These are phyloP conservation scores for Pseudophaeomoniella oleicola DNA, from an alignment of 2,329 filamentous ascomycete genomes.

Conservation along the genomic window DNA sequence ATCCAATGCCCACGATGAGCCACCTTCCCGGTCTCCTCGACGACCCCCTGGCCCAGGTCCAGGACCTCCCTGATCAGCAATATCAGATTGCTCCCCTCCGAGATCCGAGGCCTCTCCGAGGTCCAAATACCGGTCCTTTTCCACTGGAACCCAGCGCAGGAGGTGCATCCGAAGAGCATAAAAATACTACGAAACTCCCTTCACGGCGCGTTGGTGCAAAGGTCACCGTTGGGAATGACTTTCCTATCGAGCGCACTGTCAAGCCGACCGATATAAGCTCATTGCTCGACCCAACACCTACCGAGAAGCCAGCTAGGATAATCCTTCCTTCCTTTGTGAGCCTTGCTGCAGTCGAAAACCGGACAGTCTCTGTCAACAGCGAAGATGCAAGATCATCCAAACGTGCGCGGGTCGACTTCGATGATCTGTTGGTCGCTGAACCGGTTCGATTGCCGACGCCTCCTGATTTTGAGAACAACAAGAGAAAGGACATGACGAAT, in stretches of 20 bases:
- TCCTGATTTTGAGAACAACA: conserved; percentile 24
- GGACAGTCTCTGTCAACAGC: conserved; percentile 6
- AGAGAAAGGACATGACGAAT: conserved; percentile 27
- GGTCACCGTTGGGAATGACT: conserved; percentile 4
- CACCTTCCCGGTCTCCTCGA: conserved; percentile 20
- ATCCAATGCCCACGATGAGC: too few species aligned
- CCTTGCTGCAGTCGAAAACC: conserved; percentile 28
- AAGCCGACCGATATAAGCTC: conserved; percentile 16
- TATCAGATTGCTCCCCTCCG: conserved; percentile 33
- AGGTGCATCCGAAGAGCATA: conserved; percentile 13
- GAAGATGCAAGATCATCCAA: conserved; percentile 19
- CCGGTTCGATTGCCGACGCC: conserved; percentile 33
- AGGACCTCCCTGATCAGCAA: conserved; percentile 25
- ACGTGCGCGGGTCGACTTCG: conserved; percentile 26
- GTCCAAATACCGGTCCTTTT: conserved; percentile 22
- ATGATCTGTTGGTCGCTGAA: conserved; percentile 25
- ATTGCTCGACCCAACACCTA: conserved; percentile 16
- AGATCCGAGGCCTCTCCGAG: conserved; percentile 26
- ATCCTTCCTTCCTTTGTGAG: conserved; percentile 32
- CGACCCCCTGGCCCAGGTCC: conserved; percentile 22
- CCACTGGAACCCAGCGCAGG: conserved; percentile 30
- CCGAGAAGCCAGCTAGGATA: conserved; percentile 23
- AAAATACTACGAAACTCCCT: conserved; percentile 4
- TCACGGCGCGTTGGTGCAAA: conserved; percentile 3
- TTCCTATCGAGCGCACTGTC: background rate